Evolutionary conservation across 225 moss, liverwort and hornwort genomes (phyloP).

Genomic region (Marchantia paleacea): DNA sequence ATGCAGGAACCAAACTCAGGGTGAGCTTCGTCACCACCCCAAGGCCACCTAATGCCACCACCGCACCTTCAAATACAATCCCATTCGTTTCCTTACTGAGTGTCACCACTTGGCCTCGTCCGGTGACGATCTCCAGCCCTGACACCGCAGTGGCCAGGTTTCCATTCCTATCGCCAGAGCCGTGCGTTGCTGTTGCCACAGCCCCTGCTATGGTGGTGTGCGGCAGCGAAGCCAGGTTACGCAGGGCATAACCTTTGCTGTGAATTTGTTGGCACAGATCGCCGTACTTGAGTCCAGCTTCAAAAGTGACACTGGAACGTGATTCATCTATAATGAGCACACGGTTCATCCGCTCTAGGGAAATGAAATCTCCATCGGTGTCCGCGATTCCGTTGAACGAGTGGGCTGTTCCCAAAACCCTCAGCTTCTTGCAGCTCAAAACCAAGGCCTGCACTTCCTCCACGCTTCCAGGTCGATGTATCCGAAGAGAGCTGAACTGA

Average conservation of each 20-base stretch:
- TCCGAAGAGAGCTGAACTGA: slow-evolving; percentile 42
- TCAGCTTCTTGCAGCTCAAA: slow-evolving; percentile 35
- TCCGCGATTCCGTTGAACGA: slow-evolving; percentile 61
- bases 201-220: slow-evolving; percentile 61
- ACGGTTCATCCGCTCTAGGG: slow-evolving; percentile 40
- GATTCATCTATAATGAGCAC: slow-evolving; percentile 36
- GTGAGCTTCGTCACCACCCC: slow-evolving; percentile 58
- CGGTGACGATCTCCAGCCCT: slow-evolving; percentile 40
- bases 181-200: slow-evolving; percentile 52
- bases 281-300: slow-evolving; percentile 47
- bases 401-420: slow-evolving; percentile 51
- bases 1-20: slow-evolving; percentile 40
- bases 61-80: slow-evolving; percentile 41
- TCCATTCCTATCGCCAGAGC: slow-evolving; percentile 49
- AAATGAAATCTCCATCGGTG: slow-evolving; percentile 42
- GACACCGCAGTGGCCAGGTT: slow-evolving; percentile 45
- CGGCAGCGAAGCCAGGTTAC: slow-evolving; percentile 60
- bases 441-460: slow-evolving; percentile 46
- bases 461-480: slow-evolving; percentile 43
- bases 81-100: slow-evolving; percentile 32
- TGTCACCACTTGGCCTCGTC: slow-evolving; percentile 36
- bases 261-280: slow-evolving; percentile 44
- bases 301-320: slow-evolving; percentile 43
- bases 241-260: slow-evolving; percentile 46
- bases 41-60: slow-evolving; percentile 56